Evolutionary conservation across 2,329 filamentous ascomycete species (phyloP), one percentile per base, ranked within the genome.

Genomic region (Aspergillus sp.): DNA sequence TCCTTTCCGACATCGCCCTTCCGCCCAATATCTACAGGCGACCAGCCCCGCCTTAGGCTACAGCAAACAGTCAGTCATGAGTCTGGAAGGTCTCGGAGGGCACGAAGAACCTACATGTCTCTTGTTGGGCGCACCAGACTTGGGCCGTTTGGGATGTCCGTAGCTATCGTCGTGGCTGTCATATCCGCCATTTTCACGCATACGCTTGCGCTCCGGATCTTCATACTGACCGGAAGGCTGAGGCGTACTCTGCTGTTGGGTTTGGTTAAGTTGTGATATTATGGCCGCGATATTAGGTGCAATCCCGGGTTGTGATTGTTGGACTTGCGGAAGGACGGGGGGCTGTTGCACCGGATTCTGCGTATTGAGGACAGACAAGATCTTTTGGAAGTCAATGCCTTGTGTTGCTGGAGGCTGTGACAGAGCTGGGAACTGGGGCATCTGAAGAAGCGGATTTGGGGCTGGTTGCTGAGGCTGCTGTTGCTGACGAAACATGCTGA

Each of bases 1-100:
- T 16, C 78, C 78, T 59, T 82, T 82, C 51, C 74, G 69, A 62
- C 80, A 82, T 59, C 75, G 77, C 11, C 79, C 79, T 53, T 79
- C 74, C 33, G 76, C 69, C 75, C 75, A 83, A 64, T 78, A 83
- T 52, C 75, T 74, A 65, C 81, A 83, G 9, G 74, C 65, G 33
- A 77, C 71, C 17, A 73, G 65, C 47, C 74, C 74, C 52, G 71
- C 71, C 55, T 76, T 76, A 47, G 72, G 72, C 63, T 75, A 55
- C 57, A 13, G 10, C 51, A 11, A 3, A 50, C 22, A 35, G 50
- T 63, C 36, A 63, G 60, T 24, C 54, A 33, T 19, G 8, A 6
- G 20, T 47, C 22, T 20, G 22, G 32, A 14, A 44, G 43, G 19
- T 41, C 24, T 16, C 24, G 17, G 13, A 13, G 30, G 3, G 8